Base-by-base conservation (phyloP, 495 filamentous ascomycete species). In the Penicillium antarcticum region DNA sequence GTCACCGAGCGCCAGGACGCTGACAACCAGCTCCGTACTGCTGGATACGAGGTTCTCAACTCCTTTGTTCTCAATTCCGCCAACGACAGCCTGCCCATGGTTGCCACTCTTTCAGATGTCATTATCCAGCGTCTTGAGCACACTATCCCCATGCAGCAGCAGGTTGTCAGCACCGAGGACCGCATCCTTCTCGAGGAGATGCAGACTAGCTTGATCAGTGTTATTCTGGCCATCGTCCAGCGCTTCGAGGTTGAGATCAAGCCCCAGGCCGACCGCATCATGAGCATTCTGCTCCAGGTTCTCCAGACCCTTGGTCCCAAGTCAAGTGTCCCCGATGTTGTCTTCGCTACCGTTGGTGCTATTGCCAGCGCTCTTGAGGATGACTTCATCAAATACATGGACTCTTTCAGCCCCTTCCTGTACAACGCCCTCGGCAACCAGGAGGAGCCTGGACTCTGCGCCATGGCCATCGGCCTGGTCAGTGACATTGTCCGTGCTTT, bases 41-140 rank as follows among this genome's bases (percentile, higher is more conserved):
- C 94, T 41, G 92, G 92, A n/a, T 98, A 98, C 58, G 94, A 98
- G 68, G 94, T 98, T 36, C 80, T 98, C 31, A 95, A 92, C 70
- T 84, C 89, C 0, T 97, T 97, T 60, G 88, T 97, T 42, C 84
- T 85, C 48, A 94, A 91, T 66, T 80, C 92, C 54, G 95, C 92
- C 14, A 86, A 86, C 46, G 91, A 95, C 58, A 94, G 86, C 69
- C 77, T 97, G 45, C 71, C 76, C 12, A 80, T 89, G 59, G 83
- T 98, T 62, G 94, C 87, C 7, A 83, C 76, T 14, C 79, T 97
- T 32, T 92, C 86, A 6, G 83, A 87, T 41, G 84, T 96, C 17
- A 85, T 95, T 53, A 79, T 97, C 53, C 84, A 92, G 67, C 88
- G 94, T 35, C 76, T 98, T 21, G 87, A 96, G 69, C 86, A 91